Conservation (phyloP, 2,329 filamentous ascomycete species). For the Mycosphaerella sp. region DNA sequence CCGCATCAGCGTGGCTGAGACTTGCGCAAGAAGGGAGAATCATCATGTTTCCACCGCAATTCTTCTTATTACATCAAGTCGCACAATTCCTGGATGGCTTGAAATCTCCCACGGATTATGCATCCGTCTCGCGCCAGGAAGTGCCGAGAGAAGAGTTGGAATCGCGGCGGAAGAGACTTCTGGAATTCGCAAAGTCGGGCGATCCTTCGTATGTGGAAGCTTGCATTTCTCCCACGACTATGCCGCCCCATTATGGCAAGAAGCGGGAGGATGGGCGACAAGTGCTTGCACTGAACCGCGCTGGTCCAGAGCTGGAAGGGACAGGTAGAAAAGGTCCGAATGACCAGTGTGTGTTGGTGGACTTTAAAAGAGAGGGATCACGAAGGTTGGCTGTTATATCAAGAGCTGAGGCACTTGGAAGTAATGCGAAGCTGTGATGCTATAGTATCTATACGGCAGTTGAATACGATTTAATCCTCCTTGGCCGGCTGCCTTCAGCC, state of each 20-base stretch:
- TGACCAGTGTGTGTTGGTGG: conserved; percentile 53
- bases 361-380: conserved; percentile 52
- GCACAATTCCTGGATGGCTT: conserved; percentile 31
- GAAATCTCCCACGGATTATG: conserved; percentile 29
- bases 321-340: conserved; percentile 44
- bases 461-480: neutral
- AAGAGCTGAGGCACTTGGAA: conserved; percentile 35
- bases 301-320: conserved; percentile 48
- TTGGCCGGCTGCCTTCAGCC: neutral
- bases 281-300: conserved; percentile 49
- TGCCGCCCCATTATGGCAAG: conserved; percentile 35
- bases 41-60: conserved; percentile 86
- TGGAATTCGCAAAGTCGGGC: conserved; percentile 43
- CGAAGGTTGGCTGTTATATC: conserved; percentile 49
- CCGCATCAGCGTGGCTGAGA: conserved; percentile 62
- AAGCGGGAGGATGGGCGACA: conserved; percentile 44
- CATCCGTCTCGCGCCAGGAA: conserved; percentile 23
- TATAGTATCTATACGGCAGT: neutral
- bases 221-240: conserved; percentile 39
- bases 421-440: conserved; percentile 5
- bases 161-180: conserved; percentile 48
- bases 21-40: conserved; percentile 60
- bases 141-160: conserved; percentile 38
- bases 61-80: conserved; percentile 59
- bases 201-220: conserved; percentile 41